Conservation (phyloP, 192 early-diverging fungal species). For the Ramicandelaber brevisporus region DNA sequence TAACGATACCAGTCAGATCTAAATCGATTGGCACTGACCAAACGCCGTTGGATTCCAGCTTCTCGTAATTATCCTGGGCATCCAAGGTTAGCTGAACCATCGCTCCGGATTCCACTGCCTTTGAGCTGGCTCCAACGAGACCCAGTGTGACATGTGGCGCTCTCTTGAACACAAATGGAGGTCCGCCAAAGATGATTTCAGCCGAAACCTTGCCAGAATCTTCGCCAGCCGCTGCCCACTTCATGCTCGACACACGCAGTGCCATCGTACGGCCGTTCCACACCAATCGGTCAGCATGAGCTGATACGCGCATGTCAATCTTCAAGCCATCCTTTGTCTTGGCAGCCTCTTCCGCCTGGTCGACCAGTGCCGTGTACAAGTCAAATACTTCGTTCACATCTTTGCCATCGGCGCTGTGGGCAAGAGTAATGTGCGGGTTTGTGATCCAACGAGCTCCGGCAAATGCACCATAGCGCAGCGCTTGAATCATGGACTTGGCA, state of each 20-base stretch:
- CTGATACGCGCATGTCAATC: conserved; percentile 5
- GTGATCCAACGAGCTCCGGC: conserved; percentile 5
- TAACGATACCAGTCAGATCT: no score
- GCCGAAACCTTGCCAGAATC: conserved; percentile 2
- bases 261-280: conserved; percentile 17
- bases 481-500: no score
- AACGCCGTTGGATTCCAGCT: no score
- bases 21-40: no score
- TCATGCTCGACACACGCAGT: conserved; percentile 8
- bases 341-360: conserved; percentile 4
- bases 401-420: conserved; percentile 10
- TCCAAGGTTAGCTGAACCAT: no score
- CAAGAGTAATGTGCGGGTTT: conserved; percentile 22
- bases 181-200: neutral
- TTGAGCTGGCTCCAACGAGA: no score
- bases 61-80: no score
- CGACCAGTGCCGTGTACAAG: conserved; percentile 4
- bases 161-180: conserved; percentile 5
- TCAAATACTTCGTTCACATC: conserved; percentile 8
- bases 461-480: no score
- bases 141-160: conserved; percentile 15
- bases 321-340: conserved; percentile 1
- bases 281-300: conserved; percentile 19
- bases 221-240: neutral
- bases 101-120: no score